Percentiles rank a stretch among this genome's conserved stretches.
Conservation (phyloP, 2,329 filamentous ascomycete species). For the Paraconiothyrium sp. region DNA sequence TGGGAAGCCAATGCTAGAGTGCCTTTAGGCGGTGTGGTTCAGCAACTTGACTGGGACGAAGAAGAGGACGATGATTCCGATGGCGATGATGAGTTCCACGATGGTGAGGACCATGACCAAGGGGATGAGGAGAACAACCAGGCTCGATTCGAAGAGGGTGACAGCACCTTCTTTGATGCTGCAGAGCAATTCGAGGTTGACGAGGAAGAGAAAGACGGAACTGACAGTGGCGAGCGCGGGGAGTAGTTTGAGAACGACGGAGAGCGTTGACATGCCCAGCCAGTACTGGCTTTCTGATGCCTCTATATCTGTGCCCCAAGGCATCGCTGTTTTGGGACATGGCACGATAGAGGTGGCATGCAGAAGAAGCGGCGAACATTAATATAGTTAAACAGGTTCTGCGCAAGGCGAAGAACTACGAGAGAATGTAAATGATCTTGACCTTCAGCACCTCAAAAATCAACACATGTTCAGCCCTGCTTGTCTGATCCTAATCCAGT, state of each 20-base stretch:
- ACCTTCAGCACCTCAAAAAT: neutral
- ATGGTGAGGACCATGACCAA: conserved; percentile 11
- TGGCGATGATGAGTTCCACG: conserved; percentile 12
- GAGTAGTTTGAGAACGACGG: neutral
- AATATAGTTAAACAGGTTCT: neutral
- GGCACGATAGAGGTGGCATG: neutral
- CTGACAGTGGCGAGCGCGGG: neutral
- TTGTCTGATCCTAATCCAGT: too few species aligned
- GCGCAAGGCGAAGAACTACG: neutral
- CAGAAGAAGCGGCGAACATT: neutral
- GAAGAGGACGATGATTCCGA: conserved; percentile 22
- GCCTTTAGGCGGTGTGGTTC: neutral
- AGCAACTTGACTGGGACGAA: conserved; percentile 17
- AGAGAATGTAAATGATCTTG: neutral
- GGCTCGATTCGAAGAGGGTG: conserved; percentile 10
- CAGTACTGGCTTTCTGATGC: neutral
- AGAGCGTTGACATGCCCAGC: neutral
- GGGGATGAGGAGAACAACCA: conserved; percentile 14
- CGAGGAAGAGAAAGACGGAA: neutral
- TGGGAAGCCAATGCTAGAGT: neutral
- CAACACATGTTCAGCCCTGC: neutral
- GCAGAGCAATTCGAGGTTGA: conserved; percentile 14
- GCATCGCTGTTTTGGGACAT: neutral
- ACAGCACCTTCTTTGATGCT: conserved; percentile 21
- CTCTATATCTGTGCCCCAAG: neutral